Conservation (phyloP, 2,329 filamentous ascomycete genomes). For the Fusarium brachygibbosum region DNA sequence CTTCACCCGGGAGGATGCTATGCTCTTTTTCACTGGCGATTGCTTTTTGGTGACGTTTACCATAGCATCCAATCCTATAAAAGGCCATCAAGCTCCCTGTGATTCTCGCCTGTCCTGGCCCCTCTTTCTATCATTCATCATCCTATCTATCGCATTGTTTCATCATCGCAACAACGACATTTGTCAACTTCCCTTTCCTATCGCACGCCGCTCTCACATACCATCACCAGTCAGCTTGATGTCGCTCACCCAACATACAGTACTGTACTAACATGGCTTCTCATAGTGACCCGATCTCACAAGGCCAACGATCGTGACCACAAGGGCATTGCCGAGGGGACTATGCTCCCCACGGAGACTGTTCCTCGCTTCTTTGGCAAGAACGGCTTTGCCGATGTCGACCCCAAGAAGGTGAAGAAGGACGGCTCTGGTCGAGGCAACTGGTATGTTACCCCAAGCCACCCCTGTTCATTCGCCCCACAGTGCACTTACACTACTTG, state of each 20-base stretch:
- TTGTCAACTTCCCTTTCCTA: neutral
- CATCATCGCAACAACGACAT: constrained; percentile 19
- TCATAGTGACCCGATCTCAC: constrained; percentile 93
- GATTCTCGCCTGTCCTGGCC: constrained; percentile 15
- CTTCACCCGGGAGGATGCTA: constrained; percentile 4
- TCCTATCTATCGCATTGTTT: constrained; percentile 18
- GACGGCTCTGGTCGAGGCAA: constrained; percentile 93
- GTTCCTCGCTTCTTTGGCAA: constrained; percentile 96
- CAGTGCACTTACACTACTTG: constrained; percentile 34
- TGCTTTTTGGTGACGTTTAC: constrained; percentile 46
- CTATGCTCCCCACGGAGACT: constrained; percentile 75
- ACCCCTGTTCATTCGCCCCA: neutral
- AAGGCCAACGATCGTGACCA: constrained; percentile 96
- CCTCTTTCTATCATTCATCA: constrained; percentile 42
- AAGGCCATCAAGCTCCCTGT: constrained; percentile 41
- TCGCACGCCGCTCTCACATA: constrained; percentile 6
- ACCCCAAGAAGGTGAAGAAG: constrained; percentile 97
- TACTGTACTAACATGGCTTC: constrained; percentile 27
- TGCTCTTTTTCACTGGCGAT: constrained; percentile 24
- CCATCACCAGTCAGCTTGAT: constrained; percentile 40
- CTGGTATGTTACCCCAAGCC: constrained; percentile 73
- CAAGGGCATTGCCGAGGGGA: constrained; percentile 81
- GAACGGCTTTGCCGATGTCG: constrained; percentile 80
- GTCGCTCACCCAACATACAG: neutral
- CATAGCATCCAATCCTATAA: constrained; percentile 40